A percentile compares a stretch with the other conserved stretches of the same genome.
Evolutionary conservation across 805 yeast species (phyloP).

Genomic region (Lachancea lanzarotensis): DNA sequence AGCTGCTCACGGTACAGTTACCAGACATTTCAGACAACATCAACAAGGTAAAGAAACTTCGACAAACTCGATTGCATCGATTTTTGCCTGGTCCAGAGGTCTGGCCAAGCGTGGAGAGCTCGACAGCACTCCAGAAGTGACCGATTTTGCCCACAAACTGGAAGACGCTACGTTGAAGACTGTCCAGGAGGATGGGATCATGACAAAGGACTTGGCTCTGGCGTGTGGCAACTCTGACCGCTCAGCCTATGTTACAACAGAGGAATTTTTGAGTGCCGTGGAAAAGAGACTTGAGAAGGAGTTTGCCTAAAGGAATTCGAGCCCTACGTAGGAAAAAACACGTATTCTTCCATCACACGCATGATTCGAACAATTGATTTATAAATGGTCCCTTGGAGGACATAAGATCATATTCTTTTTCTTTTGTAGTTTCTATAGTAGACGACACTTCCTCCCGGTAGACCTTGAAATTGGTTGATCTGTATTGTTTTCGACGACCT

Average conservation of each 20-base stretch:
- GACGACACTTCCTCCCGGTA: too few relatives aligned
- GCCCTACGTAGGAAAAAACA: not conserved
- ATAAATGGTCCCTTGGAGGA: too few relatives aligned
- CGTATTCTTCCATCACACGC: not conserved
- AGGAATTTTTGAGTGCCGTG: slow-evolving; percentile 73
- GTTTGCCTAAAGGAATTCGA: slow-evolving; percentile 9
- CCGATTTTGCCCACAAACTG: slow-evolving; percentile 55
- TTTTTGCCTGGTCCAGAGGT: slow-evolving; percentile 85
- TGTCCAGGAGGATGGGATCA: slow-evolving; percentile 65
- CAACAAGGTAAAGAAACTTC: slow-evolving; percentile 80
- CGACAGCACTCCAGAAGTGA: slow-evolving; percentile 65
- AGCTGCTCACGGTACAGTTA: slow-evolving; percentile 85
- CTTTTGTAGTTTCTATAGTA: too few relatives aligned
- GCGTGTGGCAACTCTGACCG: slow-evolving; percentile 59
- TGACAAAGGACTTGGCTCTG: slow-evolving; percentile 79
- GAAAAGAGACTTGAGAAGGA: slow-evolving; percentile 45
- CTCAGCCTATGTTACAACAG: slow-evolving; percentile 61
- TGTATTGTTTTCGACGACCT: too few relatives aligned
- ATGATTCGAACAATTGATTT: too few relatives aligned
- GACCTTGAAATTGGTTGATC: too few relatives aligned
- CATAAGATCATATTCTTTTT: too few relatives aligned
- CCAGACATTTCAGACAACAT: slow-evolving; percentile 77
- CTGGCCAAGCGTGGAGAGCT: slow-evolving; percentile 73
- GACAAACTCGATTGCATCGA: slow-evolving; percentile 79
- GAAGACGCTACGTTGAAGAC: slow-evolving; percentile 67